Conservation (phyloP, 2,329 filamentous ascomycete genomes). For the Thielaviopsis euricoi region DNA sequence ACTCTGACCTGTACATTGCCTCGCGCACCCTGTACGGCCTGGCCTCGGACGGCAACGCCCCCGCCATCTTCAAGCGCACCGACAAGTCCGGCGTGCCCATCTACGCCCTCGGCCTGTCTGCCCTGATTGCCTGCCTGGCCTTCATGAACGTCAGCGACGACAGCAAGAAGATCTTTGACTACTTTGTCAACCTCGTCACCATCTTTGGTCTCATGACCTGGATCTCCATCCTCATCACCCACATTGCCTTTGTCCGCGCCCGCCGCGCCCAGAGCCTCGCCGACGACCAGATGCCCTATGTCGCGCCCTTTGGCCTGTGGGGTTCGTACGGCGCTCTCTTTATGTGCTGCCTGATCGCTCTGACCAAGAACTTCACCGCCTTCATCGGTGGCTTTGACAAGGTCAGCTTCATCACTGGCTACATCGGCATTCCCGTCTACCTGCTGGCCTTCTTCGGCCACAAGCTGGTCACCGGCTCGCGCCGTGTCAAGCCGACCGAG, state of each 20-base stretch:
- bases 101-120: conserved; percentile 43
- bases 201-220: conserved; percentile 51
- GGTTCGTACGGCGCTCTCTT: conserved; percentile 52
- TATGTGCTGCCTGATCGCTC: conserved; percentile 55
- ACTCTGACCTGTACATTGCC: conserved; percentile 64
- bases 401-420: conserved; percentile 62
- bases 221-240: conserved; percentile 51
- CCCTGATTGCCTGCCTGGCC: conserved; percentile 48
- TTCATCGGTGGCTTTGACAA: conserved; percentile 38
- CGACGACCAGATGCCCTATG: conserved; percentile 41
- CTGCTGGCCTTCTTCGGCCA: conserved; percentile 52
- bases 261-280: conserved; percentile 43
- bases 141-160: conserved; percentile 48
- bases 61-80: conserved; percentile 53
- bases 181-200: conserved; percentile 52
- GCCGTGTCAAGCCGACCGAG: conserved; percentile 37
- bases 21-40: conserved; percentile 59
- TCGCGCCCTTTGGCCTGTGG: conserved; percentile 52
- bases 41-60: conserved; percentile 54
- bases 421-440: conserved; percentile 62
- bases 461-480: conserved; percentile 39
- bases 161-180: conserved; percentile 40
- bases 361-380: conserved; percentile 71
- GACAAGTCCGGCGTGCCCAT: conserved; percentile 56
- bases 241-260: conserved; percentile 49